These are phyloP conservation scores for Xylaria intraflava DNA, from an alignment of 495 filamentous ascomycete species.

Conservation along the genomic window DNA sequence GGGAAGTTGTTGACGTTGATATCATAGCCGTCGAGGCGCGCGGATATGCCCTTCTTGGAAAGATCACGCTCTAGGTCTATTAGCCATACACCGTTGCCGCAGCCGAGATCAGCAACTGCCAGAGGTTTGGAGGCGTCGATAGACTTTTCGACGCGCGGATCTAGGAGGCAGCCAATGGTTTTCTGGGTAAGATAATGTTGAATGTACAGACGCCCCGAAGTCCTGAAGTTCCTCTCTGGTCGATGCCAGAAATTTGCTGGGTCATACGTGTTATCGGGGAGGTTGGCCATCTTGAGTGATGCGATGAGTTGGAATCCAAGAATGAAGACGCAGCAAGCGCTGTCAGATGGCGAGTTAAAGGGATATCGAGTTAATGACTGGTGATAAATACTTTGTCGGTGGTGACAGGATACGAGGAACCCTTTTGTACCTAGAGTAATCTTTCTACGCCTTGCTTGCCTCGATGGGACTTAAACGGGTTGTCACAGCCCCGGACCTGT, in stretches of 20 bases:
- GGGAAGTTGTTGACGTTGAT: conserved; percentile 30
- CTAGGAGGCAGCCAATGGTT: conserved; percentile 14
- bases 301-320: not conserved
- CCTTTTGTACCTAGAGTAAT: too few species aligned
- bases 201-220: conserved; percentile 18
- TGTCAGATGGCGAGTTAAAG: not conserved
- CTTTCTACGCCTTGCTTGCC: too few species aligned
- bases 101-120: conserved; percentile 20
- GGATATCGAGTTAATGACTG: not conserved
- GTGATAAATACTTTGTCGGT: too few species aligned
- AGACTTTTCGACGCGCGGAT: conserved; percentile 6
- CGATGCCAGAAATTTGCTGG: conserved; percentile 15
- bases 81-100: conserved; percentile 19
- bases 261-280: conserved; percentile 5
- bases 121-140: conserved; percentile 1
- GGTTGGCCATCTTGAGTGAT: conserved; percentile 5
- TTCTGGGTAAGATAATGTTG: conserved; percentile 20
- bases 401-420: too few species aligned
- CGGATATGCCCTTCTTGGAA: conserved; percentile 13
- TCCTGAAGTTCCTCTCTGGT: conserved; percentile 16
- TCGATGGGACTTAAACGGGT: too few species aligned
- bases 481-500: too few species aligned
- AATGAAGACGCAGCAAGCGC: not conserved
- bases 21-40: conserved; percentile 35
- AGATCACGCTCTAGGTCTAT: conserved; percentile 12